Evolutionary conservation across 768 basidiomycete species (phyloP).

Genomic region (Suillus weaverae): DNA sequence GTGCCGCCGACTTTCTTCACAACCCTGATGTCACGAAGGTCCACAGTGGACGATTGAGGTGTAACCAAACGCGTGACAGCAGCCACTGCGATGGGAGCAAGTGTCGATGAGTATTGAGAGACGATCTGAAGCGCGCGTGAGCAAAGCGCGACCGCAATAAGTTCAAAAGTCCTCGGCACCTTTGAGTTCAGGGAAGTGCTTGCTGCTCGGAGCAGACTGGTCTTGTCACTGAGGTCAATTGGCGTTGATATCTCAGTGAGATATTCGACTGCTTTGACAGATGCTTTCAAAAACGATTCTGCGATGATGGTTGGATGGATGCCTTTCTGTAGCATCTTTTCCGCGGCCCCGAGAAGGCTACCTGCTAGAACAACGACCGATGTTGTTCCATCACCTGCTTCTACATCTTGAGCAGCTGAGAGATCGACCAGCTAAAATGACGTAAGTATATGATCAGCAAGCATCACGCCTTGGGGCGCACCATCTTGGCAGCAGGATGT

Average conservation of each 20-base stretch:
- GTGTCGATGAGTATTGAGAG: conserved; percentile 96
- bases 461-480: conserved; percentile 19
- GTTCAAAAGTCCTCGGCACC: conserved; percentile 38
- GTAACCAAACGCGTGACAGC: conserved; percentile 92
- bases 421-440: conserved; percentile 84
- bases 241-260: conserved; percentile 90
- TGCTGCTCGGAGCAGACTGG: conserved; percentile 85
- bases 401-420: conserved; percentile 96
- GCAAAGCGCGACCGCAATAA: background rate
- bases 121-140: conserved; percentile 66
- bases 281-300: conserved; percentile 92
- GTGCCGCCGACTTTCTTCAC: conserved; percentile 99
- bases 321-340: conserved; percentile 94
- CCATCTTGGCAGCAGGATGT: conserved; percentile 99
- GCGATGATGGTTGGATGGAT: conserved; percentile 98
- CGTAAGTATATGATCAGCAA: conserved; percentile 5
- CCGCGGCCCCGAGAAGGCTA: conserved; percentile 88
- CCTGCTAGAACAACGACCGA: conserved; percentile 97
- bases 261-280: conserved; percentile 90
- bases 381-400: conserved; percentile 98
- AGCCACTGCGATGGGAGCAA: conserved; percentile 98
- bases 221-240: conserved; percentile 85
- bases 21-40: conserved; percentile 92
- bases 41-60: conserved; percentile 89
- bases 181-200: conserved; percentile 97